phyloP scores from a whole-genome alignment of 495 filamentous ascomycete genomes.

The Penicillium subrubescens region DNA sequence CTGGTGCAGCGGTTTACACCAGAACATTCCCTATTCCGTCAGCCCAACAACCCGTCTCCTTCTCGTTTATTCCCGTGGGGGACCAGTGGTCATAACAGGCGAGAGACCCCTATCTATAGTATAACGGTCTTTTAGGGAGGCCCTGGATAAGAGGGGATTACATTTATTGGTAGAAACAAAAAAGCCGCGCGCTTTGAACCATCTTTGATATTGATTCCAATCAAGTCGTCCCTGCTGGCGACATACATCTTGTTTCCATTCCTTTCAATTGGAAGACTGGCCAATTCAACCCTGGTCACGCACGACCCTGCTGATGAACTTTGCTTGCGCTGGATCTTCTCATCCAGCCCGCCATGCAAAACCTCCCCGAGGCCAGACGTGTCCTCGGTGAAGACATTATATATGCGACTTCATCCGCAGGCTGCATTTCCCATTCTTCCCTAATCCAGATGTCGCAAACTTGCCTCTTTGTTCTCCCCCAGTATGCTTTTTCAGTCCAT shows the following conservation, averaged over 20 bases:
- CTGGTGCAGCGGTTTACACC: background rate
- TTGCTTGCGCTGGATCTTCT: conserved; percentile 8
- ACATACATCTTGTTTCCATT: conserved; percentile 10
- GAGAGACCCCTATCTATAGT: conserved; percentile 6
- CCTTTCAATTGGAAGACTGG: conserved; percentile 17
- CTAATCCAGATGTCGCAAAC: conserved; percentile 1
- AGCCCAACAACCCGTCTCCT: background rate
- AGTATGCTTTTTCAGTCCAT: conserved; percentile 3
- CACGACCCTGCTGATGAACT: conserved; percentile 24
- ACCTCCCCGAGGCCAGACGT: background rate
- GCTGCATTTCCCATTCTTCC: background rate
- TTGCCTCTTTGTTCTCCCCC: conserved; percentile 1
- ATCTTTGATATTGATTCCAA: conserved; percentile 1
- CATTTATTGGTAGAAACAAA: conserved; percentile 4
- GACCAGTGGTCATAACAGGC: background rate
- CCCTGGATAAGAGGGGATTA: background rate
- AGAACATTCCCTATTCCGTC: background rate
- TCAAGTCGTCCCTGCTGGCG: background rate
- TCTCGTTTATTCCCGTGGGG: background rate
- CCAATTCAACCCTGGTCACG: conserved; percentile 23
- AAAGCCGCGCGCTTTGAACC: conserved; percentile 8
- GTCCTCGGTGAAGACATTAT: conserved; percentile 15
- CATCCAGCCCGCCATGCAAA: conserved; percentile 9
- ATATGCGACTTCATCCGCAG: conserved; percentile 12
- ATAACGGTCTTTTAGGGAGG: background rate